phyloP scores from a whole-genome alignment of 2,329 filamentous ascomycete species.

The Berkeleyomyces basicola region DNA sequence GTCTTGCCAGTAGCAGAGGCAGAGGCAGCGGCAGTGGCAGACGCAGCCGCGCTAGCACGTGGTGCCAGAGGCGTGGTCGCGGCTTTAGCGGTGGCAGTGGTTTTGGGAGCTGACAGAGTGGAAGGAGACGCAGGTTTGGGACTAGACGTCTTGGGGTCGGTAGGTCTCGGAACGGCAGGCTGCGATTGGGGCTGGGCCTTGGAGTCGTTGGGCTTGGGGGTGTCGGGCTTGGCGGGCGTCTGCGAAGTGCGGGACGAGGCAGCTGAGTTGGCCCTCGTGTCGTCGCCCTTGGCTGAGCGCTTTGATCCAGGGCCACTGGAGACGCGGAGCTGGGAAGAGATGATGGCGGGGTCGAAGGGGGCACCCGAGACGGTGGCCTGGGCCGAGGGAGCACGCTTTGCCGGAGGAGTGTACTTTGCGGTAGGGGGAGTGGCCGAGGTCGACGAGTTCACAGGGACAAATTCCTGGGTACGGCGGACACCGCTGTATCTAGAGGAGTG shows the following conservation, averaged over 20 bases:
- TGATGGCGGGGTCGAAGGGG: slow-evolving; percentile 76
- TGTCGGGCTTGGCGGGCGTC: slow-evolving; percentile 3
- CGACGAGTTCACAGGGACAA: slow-evolving; percentile 40
- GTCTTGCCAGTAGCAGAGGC: slow-evolving; percentile 17
- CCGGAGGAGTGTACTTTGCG: slow-evolving; percentile 74
- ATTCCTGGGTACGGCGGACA: slow-evolving; percentile 55
- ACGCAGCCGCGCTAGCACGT: slow-evolving; percentile 10
- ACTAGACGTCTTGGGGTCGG: slow-evolving; percentile 17
- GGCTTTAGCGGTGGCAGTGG: not conserved
- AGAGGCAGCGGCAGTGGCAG: not conserved
- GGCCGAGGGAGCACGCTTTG: slow-evolving; percentile 60
- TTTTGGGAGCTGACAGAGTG: slow-evolving; percentile 13
- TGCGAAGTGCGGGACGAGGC: slow-evolving; percentile 6
- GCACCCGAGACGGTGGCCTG: slow-evolving; percentile 59
- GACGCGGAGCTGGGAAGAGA: slow-evolving; percentile 54
- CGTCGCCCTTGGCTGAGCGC: slow-evolving; percentile 5
- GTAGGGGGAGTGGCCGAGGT: slow-evolving; percentile 23
- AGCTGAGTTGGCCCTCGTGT: not conserved
- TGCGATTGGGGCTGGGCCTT: slow-evolving; percentile 2
- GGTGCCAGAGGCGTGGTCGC: slow-evolving; percentile 5
- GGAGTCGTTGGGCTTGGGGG: slow-evolving; percentile 4
- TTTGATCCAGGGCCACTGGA: slow-evolving; percentile 4
- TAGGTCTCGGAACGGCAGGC: slow-evolving; percentile 19
- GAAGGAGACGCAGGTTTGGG: slow-evolving; percentile 17
- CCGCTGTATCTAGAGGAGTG: slow-evolving; percentile 57